Conservation (phyloP, 768 basidiomycete genomes). For the Aureoboletus auriporus region DNA sequence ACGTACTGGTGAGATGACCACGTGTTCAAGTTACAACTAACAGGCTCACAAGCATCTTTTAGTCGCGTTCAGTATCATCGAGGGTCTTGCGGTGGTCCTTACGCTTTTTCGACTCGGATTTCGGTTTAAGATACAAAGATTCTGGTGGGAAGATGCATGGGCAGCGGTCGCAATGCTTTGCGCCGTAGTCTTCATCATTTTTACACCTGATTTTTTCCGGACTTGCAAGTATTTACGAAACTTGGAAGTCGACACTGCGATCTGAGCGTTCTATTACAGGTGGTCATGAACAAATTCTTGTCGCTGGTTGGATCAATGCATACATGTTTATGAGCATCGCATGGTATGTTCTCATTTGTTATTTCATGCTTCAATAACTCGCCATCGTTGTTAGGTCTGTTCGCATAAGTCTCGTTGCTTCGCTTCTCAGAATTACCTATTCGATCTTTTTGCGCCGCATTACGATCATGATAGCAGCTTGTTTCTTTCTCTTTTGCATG, state of each 20-base stretch:
- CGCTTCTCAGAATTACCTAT: constrained; percentile 7
- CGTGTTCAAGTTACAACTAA: not conserved
- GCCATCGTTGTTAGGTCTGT: constrained; percentile 9
- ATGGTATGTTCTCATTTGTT: constrained; percentile 6
- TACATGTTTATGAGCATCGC: constrained; percentile 8
- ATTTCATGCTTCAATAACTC: not conserved
- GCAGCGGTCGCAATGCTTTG: constrained; percentile 10
- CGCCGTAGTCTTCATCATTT: not conserved
- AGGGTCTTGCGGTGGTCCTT: constrained; percentile 6
- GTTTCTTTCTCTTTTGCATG: constrained; percentile 3
- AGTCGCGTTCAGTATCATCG: constrained; percentile 4
- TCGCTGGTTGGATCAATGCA: not conserved
- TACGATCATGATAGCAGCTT: not conserved
- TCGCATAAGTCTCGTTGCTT: constrained; percentile 16
- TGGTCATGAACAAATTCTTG: not conserved
- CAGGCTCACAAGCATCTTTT: not conserved
- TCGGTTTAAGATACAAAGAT: constrained; percentile 2
- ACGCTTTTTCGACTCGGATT: constrained; percentile 14
- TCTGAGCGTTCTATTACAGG: constrained; percentile 1
- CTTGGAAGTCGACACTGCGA: too few relatives aligned
- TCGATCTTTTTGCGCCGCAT: not conserved
- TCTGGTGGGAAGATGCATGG: too few relatives aligned
- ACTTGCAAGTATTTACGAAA: not conserved
- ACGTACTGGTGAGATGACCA: not conserved
- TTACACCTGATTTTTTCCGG: not conserved